Percentiles rank a stretch among this genome's conserved stretches.
phyloP scores from a whole-genome alignment of 306 rosid species.

The Trichosanthes truncata region DNA sequence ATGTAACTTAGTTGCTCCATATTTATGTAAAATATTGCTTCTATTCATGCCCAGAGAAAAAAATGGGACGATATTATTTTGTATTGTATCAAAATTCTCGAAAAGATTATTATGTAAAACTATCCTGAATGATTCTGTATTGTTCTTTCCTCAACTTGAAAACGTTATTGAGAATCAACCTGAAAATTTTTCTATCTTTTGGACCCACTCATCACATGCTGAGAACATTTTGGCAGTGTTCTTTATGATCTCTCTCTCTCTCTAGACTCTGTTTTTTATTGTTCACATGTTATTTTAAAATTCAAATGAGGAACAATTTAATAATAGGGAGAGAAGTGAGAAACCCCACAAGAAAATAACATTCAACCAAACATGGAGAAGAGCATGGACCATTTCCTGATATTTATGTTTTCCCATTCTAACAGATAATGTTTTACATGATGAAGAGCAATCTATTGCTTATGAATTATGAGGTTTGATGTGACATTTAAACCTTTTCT shows the following conservation, averaged over 20 bases:
- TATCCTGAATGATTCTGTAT: background rate
- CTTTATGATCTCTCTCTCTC: background rate
- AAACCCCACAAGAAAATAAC: constrained; percentile 8
- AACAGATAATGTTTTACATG: background rate
- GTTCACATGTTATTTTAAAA: background rate
- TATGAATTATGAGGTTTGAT: background rate
- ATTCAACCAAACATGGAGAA: background rate
- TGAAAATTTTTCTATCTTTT: background rate
- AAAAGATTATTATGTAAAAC: background rate
- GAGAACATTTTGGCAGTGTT: constrained; percentile 5
- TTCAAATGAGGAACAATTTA: background rate
- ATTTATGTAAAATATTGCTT: constrained; percentile 6
- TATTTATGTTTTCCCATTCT: background rate
- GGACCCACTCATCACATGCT: constrained; percentile 5
- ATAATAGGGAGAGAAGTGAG: background rate
- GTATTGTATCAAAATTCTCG: background rate
- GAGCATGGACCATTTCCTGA: background rate
- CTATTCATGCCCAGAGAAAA: background rate
- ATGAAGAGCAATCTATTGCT: background rate
- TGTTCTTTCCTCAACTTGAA: background rate
- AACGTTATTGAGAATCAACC: background rate
- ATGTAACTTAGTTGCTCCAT: background rate
- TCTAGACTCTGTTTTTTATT: background rate
- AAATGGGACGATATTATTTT: background rate
- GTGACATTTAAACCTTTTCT: background rate